Percentiles rank a stretch among this genome's conserved stretches.
These are phyloP conservation scores for Yarrowia sp. DNA, from an alignment of 805 yeast genomes.

Conservation along the genomic window DNA sequence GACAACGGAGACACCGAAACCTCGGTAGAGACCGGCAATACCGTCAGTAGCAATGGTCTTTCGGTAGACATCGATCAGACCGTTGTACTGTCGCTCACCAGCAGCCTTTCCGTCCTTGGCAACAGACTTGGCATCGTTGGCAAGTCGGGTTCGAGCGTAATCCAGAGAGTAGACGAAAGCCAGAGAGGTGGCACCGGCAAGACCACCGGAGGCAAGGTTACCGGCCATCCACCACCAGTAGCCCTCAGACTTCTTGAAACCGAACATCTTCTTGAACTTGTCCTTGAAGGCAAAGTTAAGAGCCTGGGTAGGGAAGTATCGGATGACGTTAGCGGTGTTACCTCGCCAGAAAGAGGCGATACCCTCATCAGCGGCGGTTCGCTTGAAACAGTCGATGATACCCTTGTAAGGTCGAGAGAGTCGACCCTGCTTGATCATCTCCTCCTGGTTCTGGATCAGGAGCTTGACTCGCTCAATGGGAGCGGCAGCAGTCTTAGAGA, in stretches of 20 bases:
- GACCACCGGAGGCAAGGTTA: conserved; percentile 99
- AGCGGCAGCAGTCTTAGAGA: conserved; percentile 97
- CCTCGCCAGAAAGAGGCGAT: conserved; percentile 96
- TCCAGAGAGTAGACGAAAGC: conserved; percentile 95
- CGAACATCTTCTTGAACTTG: conserved; percentile 92
- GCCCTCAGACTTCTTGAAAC: conserved; percentile 94
- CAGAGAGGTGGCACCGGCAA: conserved; percentile 96
- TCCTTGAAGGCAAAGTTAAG: conserved; percentile 98
- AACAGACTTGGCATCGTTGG: conserved; percentile 88
- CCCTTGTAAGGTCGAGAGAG: conserved; percentile 84
- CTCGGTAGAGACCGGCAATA: conserved; percentile 98
- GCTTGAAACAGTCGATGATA: conserved; percentile 90
- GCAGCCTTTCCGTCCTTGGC: conserved; percentile 82
- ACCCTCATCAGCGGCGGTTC: conserved; percentile 96
- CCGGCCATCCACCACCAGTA: conserved; percentile 94
- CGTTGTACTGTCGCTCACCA: conserved; percentile 96
- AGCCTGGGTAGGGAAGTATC: conserved; percentile 99
- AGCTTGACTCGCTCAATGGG: conserved; percentile 97
- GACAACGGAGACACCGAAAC: conserved; percentile 97
- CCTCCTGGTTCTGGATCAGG: conserved; percentile 97
- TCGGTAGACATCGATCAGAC: conserved; percentile 94
- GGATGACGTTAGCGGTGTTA: conserved; percentile 97
- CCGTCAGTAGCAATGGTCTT: conserved; percentile 96
- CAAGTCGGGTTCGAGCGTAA: conserved; percentile 98
- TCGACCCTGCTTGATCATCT: conserved; percentile 98